Conservation (phyloP, 352 stramenopile genomes). For the Globisporangium paroecandrum region DNA sequence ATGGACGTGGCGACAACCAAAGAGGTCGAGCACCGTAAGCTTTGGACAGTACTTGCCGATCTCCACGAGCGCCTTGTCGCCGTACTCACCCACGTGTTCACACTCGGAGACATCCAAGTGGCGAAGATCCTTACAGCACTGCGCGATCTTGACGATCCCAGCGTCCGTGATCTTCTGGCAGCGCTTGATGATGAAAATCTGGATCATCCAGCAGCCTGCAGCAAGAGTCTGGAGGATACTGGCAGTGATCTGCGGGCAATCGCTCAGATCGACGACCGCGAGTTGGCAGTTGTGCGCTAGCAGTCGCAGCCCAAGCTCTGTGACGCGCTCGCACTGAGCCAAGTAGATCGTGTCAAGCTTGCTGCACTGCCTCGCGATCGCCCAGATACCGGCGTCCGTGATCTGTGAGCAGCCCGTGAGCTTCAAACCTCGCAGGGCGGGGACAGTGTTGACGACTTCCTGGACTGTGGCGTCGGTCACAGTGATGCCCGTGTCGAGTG, state of each 20-base stretch:
- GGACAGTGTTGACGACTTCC: constrained; percentile 81
- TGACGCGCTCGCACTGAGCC: constrained; percentile 72
- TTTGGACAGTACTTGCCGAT: constrained; percentile 79
- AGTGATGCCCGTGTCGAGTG: constrained; percentile 75
- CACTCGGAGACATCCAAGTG: constrained; percentile 87
- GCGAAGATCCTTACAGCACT: constrained; percentile 77
- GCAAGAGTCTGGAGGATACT: constrained; percentile 79
- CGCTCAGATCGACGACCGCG: constrained; percentile 75
- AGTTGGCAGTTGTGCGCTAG: constrained; percentile 87
- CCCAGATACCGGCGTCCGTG: constrained; percentile 88
- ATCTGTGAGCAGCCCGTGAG: constrained; percentile 68
- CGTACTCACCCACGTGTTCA: constrained; percentile 86
- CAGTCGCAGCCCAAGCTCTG: constrained; percentile 86
- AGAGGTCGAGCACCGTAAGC: constrained; percentile 79
- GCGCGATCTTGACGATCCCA: constrained; percentile 84
- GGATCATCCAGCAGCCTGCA: constrained; percentile 82
- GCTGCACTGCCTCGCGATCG: constrained; percentile 75
- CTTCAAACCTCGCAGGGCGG: constrained; percentile 57
- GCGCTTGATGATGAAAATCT: constrained; percentile 78
- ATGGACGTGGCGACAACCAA: constrained; percentile 87
- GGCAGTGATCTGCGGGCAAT: constrained; percentile 86
- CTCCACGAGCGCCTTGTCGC: constrained; percentile 89
- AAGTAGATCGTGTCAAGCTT: constrained; percentile 76
- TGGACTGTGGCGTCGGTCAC: constrained; percentile 91
- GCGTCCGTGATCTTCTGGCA: constrained; percentile 80